These are phyloP conservation scores for Penicillium sp. DNA, from an alignment of 2,329 filamentous ascomycete genomes.

Conservation along the genomic window DNA sequence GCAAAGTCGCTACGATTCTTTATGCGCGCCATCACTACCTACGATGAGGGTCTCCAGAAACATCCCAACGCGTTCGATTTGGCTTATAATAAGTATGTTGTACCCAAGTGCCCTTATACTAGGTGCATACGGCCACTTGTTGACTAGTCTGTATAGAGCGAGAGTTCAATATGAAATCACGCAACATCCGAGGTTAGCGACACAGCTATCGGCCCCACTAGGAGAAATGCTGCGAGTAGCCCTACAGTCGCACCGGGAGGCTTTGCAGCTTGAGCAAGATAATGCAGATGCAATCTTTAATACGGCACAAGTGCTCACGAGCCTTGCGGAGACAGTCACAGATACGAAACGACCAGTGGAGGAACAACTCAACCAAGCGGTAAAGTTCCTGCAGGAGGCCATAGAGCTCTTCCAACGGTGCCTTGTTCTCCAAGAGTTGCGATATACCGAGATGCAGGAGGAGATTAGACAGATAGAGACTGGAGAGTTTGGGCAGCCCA, in stretches of 20 bases:
- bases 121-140: not conserved
- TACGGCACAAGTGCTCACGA: constrained; percentile 70
- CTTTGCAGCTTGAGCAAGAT: constrained; percentile 62
- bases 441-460: constrained; percentile 53
- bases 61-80: constrained; percentile 70
- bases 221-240: constrained; percentile 64
- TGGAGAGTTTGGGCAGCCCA: constrained; percentile 21
- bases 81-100: constrained; percentile 72
- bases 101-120: constrained; percentile 51
- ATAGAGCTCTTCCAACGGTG: constrained; percentile 65
- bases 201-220: constrained; percentile 60
- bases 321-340: constrained; percentile 64
- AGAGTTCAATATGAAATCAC: constrained; percentile 72
- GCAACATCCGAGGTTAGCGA: constrained; percentile 67
- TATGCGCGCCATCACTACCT: constrained; percentile 68
- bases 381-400: constrained; percentile 63
- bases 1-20: constrained; percentile 65
- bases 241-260: constrained; percentile 67
- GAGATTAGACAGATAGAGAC: constrained; percentile 45
- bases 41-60: constrained; percentile 65
- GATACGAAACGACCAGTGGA: constrained; percentile 56
- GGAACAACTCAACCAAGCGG: constrained; percentile 51
- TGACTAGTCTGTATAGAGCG: constrained; percentile 54
- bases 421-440: constrained; percentile 57
- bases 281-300: constrained; percentile 75